A percentile compares a stretch with the other conserved stretches of the same genome.
These are phyloP conservation scores for Vitis hybrid DNA, from an alignment of 177 flowering plant genomes.

Conservation along the genomic window DNA sequence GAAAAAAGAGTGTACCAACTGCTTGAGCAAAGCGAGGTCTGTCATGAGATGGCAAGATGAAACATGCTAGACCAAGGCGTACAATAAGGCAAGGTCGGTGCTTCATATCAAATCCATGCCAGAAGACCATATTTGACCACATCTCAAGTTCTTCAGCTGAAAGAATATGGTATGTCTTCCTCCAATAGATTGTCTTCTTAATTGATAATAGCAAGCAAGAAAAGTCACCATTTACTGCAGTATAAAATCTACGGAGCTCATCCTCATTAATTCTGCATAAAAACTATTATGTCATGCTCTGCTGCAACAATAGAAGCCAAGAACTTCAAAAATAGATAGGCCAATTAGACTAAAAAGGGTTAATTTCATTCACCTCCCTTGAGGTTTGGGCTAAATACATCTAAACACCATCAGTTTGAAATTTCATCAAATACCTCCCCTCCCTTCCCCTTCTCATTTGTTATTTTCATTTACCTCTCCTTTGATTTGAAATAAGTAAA, in stretches of 20 bases:
- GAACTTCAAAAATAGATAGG: constrained; percentile 2
- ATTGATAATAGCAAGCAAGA: constrained; percentile 64
- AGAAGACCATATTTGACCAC: constrained; percentile 86
- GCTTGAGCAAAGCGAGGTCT: constrained; percentile 90
- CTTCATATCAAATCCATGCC: constrained; percentile 71
- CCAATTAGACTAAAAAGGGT: background rate
- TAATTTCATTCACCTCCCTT: background rate
- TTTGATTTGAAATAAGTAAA: too few species aligned
- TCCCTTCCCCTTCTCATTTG: too few species aligned
- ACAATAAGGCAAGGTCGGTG: constrained; percentile 79
- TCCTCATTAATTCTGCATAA: constrained; percentile 73
- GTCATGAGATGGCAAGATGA: constrained; percentile 50
- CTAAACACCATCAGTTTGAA: too few species aligned
- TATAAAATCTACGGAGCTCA: constrained; percentile 75
- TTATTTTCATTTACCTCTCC: too few species aligned
- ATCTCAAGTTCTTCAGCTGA: constrained; percentile 65
- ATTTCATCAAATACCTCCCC: too few species aligned
- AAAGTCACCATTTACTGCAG: constrained; percentile 73
- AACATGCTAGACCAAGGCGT: constrained; percentile 86
- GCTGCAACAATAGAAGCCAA: constrained; percentile 12
- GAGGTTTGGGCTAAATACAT: background rate
- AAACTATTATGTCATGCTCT: constrained; percentile 19
- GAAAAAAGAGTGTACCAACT: constrained; percentile 52
- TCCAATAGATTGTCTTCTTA: constrained; percentile 88
- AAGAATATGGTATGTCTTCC: constrained; percentile 78